phyloP scores from a whole-genome alignment of 1,284 basidiomycete species.

The Irpex lacteus region DNA sequence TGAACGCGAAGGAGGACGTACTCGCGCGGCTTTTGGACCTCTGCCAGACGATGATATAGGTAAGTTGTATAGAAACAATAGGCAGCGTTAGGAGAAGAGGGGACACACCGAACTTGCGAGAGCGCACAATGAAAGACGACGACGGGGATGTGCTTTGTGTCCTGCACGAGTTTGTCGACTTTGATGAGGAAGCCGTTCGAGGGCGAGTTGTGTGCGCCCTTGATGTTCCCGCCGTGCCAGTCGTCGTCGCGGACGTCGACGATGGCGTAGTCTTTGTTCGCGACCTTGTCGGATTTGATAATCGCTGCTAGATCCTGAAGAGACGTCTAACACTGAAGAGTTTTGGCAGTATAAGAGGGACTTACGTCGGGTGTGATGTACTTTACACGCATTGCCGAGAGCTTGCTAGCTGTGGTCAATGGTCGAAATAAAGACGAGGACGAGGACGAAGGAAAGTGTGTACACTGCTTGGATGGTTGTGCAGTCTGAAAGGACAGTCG shows the following conservation, averaged over 20 bases:
- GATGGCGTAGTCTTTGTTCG: conserved; percentile 65
- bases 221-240: conserved; percentile 73
- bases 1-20: conserved; percentile 29
- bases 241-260: conserved; percentile 81
- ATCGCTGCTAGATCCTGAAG: conserved; percentile 64
- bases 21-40: conserved; percentile 72
- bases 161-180: conserved; percentile 56
- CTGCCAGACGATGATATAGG: conserved; percentile 33
- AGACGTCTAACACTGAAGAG: not conserved
- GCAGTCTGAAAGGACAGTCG: too few relatives aligned
- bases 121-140: conserved; percentile 76
- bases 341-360: not conserved
- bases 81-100: conserved; percentile 3
- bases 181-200: conserved; percentile 53
- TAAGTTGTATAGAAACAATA: not conserved
- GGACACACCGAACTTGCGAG: conserved; percentile 66
- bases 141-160: conserved; percentile 57
- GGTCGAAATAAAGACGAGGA: not conserved
- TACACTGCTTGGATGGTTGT: not conserved
- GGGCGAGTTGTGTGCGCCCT: conserved; percentile 57
- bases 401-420: not conserved
- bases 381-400: conserved; percentile 22
- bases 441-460: not conserved
- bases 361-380: conserved; percentile 31
- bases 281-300: conserved; percentile 58